Percentiles rank a stretch among this genome's conserved stretches.
Conservation (phyloP, 1,284 basidiomycete species). For the Rhizoctonia solani region DNA sequence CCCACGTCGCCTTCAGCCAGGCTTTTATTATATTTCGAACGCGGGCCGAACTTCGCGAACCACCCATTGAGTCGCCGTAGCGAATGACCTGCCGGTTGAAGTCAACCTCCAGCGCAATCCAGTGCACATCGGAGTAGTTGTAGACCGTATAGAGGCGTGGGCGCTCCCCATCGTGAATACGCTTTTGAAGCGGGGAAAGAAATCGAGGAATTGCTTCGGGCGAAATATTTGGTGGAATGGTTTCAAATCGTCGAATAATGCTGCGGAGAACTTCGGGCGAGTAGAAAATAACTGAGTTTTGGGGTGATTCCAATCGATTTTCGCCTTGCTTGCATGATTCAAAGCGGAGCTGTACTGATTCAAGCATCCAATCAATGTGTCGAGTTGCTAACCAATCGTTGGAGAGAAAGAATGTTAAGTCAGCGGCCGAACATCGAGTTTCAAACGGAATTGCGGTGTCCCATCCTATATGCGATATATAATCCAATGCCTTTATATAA, state of each 20-base stretch:
- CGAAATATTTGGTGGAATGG: too few species aligned
- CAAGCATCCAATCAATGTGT: neutral
- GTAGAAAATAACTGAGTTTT: neutral
- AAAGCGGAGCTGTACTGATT: neutral
- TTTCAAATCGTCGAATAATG: neutral
- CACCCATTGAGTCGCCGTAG: neutral
- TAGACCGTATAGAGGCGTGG: neutral
- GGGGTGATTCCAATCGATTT: neutral
- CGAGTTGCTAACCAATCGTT: neutral
- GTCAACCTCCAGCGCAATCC: neutral
- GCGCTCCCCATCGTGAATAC: neutral
- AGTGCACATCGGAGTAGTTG: neutral
- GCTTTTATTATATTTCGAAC: neutral
- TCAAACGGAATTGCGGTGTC: neutral
- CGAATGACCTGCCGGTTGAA: neutral
- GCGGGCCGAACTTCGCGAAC: neutral
- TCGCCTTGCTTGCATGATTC: neutral
- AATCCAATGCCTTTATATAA: neutral
- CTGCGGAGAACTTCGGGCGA: neutral
- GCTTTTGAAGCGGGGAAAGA: neutral
- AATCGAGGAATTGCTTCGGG: neutral
- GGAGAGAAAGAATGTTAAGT: neutral
- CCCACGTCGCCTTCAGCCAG: too few species aligned
- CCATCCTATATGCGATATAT: neutral
- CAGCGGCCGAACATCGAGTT: neutral